Percentiles rank a stretch among this genome's conserved stretches.
Conservation (phyloP, 495 filamentous ascomycete genomes). For the Neurospora sp. region DNA sequence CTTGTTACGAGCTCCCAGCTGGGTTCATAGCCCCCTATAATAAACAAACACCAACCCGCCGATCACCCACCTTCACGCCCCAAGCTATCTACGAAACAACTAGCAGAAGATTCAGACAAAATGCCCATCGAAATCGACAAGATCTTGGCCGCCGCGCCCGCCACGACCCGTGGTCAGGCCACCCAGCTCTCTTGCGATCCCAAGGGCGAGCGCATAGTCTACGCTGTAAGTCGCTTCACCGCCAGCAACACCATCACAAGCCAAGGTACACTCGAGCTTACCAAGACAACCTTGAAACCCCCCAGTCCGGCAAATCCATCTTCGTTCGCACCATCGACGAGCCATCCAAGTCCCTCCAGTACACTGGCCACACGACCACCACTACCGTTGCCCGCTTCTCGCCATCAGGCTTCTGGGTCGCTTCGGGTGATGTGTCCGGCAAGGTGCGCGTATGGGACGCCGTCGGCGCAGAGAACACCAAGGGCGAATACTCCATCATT, state of each 20-base stretch:
- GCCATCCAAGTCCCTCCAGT: slow-evolving; percentile 72
- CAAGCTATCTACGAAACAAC: slow-evolving; percentile 1
- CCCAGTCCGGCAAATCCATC: slow-evolving; percentile 86
- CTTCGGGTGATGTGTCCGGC: slow-evolving; percentile 82
- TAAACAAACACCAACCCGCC: background rate
- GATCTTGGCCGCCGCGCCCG: slow-evolving; percentile 52
- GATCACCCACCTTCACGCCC: background rate
- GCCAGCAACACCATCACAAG: background rate
- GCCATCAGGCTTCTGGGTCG: slow-evolving; percentile 88
- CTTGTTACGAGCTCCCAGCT: background rate
- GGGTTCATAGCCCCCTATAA: background rate
- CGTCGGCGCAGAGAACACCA: slow-evolving; percentile 53
- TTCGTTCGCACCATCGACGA: slow-evolving; percentile 89
- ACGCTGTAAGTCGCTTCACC: slow-evolving; percentile 56
- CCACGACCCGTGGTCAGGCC: slow-evolving; percentile 75
- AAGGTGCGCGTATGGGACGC: slow-evolving; percentile 84
- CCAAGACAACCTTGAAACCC: background rate
- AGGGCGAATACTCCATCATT: slow-evolving; percentile 88
- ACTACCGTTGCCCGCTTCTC: slow-evolving; percentile 92
- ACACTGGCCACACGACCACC: slow-evolving; percentile 75
- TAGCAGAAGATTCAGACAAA: background rate
- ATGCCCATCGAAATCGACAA: slow-evolving; percentile 47
- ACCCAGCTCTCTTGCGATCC: slow-evolving; percentile 83
- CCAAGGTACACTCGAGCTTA: background rate
- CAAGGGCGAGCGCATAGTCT: slow-evolving; percentile 88